Evolutionary conservation across 1,284 basidiomycete species (phyloP).

Genomic region (Trichosporon faecale): DNA sequence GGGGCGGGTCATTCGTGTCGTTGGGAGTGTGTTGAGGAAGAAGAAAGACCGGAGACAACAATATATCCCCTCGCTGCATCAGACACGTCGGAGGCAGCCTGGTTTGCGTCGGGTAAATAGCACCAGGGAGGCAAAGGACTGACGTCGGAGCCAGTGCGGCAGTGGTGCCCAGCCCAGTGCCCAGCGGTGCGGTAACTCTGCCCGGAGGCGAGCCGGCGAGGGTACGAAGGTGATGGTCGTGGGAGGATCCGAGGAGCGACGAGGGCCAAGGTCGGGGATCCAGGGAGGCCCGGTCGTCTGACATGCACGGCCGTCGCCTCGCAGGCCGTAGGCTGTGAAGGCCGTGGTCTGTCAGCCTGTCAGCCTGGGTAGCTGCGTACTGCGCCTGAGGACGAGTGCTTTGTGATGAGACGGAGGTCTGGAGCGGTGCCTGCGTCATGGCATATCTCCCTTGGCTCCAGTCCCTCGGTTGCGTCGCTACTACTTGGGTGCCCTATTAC

Average conservation of each 20-base stretch:
- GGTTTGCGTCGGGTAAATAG: background rate
- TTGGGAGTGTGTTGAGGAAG: background rate
- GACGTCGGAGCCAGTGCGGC: background rate
- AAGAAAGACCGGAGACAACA: background rate
- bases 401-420: background rate
- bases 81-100: background rate
- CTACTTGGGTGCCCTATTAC: no score
- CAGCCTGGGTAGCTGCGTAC: background rate
- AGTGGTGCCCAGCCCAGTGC: no score
- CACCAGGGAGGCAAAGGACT: background rate
- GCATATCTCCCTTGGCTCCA: background rate
- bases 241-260: background rate
- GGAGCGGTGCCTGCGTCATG: constrained; percentile 4
- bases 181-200: background rate
- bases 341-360: background rate
- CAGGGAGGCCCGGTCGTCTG: background rate
- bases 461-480: background rate
- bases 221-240: background rate
- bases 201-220: no score
- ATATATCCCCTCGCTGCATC: background rate
- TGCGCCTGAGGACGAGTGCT: background rate
- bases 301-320: background rate
- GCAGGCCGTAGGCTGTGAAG: background rate
- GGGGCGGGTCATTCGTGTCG: background rate
- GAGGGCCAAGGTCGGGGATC: background rate